Conservation (phyloP, 176 grass and related monocot species). For the Carex cristatella region DNA sequence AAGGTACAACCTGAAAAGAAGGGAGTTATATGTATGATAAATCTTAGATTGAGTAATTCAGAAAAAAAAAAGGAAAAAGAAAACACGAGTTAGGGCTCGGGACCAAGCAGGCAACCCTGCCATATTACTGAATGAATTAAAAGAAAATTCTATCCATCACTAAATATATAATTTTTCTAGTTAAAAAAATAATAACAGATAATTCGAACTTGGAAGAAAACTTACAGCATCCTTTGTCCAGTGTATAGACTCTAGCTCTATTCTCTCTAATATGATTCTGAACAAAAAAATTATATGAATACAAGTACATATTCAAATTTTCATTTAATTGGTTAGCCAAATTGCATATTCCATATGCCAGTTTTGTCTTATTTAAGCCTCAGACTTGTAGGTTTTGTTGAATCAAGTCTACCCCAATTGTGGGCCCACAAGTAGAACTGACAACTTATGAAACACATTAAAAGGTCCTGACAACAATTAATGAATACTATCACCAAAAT, state of each 20-base stretch:
- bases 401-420: not conserved
- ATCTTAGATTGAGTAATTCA: not conserved
- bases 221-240: slow-evolving; percentile 56
- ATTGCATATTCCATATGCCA: not conserved
- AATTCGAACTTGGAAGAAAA: not conserved
- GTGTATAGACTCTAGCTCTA: slow-evolving; percentile 51
- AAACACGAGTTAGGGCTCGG: not conserved
- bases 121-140: not conserved
- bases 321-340: not conserved
- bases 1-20: slow-evolving; percentile 34
- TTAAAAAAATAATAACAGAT: not conserved
- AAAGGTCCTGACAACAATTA: not conserved
- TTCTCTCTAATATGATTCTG: slow-evolving; percentile 62
- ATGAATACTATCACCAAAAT: not conserved
- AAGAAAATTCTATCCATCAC: not conserved
- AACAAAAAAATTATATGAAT: not conserved
- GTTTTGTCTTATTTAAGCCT: not conserved
- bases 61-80: not conserved
- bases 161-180: not conserved
- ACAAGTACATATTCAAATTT: slow-evolving; percentile 8
- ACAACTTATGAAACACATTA: not conserved
- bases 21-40: not conserved
- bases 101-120: not conserved
- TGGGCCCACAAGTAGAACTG: not conserved
- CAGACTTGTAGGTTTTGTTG: not conserved